Percentiles rank a stretch among this genome's conserved stretches.
phyloP scores from a whole-genome alignment of 805 yeast species.

The Metschnikowia chrysomelidarum region DNA sequence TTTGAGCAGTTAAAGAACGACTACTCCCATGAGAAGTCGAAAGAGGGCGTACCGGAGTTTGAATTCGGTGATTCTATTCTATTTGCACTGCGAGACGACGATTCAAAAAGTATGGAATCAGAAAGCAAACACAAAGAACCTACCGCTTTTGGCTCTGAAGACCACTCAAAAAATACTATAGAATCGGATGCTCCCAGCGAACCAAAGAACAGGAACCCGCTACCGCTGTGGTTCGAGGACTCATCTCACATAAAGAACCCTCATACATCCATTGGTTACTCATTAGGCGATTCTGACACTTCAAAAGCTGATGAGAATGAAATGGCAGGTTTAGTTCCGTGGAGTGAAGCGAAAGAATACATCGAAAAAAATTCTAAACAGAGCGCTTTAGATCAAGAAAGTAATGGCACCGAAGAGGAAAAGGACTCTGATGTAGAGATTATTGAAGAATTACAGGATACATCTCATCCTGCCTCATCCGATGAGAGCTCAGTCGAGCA shows the following conservation, averaged over 20 bases:
- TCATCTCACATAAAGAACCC: constrained; percentile 13
- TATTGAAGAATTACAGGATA: background rate
- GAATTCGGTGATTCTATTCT: constrained; percentile 24
- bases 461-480: no score
- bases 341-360: constrained; percentile 45
- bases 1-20: constrained; percentile 48
- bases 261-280: constrained; percentile 10
- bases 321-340: constrained; percentile 49
- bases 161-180: background rate
- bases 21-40: constrained; percentile 30
- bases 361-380: constrained; percentile 8
- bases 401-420: constrained; percentile 6
- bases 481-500: no score
- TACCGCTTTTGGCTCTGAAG: background rate
- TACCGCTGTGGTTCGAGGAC: constrained; percentile 30
- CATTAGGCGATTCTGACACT: constrained; percentile 3
- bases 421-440: constrained; percentile 14
- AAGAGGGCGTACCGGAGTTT: constrained; percentile 12
- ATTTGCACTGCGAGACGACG: constrained; percentile 13
- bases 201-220: background rate
- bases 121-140: constrained; percentile 1
- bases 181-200: background rate
- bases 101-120: background rate
- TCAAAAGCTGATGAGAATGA: constrained; percentile 36
- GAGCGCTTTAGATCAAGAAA: constrained; percentile 10